These are phyloP conservation scores for Reticulascus tulasneorum DNA, from an alignment of 2,329 filamentous ascomycete species.

Conservation along the genomic window DNA sequence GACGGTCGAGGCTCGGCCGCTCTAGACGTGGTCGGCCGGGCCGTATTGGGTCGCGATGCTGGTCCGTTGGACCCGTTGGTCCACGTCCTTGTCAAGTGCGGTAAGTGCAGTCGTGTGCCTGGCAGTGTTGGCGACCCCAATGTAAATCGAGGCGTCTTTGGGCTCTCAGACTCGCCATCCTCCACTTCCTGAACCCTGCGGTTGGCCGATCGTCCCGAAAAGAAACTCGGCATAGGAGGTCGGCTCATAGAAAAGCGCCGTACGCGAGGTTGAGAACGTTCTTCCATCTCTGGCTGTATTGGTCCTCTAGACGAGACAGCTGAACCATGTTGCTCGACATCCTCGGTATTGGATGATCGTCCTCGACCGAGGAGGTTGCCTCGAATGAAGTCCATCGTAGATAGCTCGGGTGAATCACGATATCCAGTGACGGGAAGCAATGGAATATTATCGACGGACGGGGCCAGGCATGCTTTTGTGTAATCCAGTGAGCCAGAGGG, in stretches of 20 bases:
- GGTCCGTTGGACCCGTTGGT: conserved; percentile 29
- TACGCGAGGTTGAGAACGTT: conserved; percentile 3
- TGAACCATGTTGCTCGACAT: conserved; percentile 9
- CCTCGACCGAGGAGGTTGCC: conserved; percentile 2
- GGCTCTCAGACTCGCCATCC: conserved; percentile 31
- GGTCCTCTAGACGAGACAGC: conserved; percentile 2
- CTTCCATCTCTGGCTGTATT: conserved; percentile 11
- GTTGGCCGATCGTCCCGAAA: conserved; percentile 1
- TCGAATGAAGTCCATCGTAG: conserved; percentile 7
- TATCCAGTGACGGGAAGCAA: too few relatives aligned
- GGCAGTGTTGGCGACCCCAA: conserved; percentile 34
- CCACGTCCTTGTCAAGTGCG: conserved; percentile 35
- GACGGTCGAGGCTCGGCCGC: conserved; percentile 7
- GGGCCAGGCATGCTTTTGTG: too few relatives aligned
- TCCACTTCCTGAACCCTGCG: conserved; percentile 8
- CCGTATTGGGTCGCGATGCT: conserved; percentile 3
- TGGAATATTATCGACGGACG: too few relatives aligned
- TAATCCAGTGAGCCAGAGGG: too few relatives aligned
- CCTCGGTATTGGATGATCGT: conserved; percentile 1
- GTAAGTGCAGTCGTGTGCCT: conserved; percentile 36
- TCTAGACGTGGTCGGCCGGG: conserved; percentile 17
- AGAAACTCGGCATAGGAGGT: not conserved
- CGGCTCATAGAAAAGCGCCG: conserved; percentile 6
- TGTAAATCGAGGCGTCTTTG: conserved; percentile 43
- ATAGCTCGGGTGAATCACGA: too few relatives aligned